Base-by-base conservation (phyloP, 768 basidiomycete species). In the Mycena filopes region DNA sequence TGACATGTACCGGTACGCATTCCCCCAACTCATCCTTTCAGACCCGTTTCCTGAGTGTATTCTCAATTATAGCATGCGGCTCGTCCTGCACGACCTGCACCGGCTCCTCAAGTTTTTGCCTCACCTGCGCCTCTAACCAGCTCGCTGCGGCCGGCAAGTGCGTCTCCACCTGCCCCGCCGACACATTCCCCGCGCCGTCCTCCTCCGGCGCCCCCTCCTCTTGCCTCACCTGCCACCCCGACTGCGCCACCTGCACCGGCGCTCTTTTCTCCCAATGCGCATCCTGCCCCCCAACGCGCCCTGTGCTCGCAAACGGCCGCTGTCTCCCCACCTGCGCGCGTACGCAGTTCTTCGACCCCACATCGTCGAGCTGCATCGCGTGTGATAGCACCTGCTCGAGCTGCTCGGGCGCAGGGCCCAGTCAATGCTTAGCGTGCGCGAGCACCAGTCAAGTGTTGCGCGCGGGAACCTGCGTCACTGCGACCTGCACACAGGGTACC, bases 221-320 rank as follows among this genome's bases (percentile, higher is more conserved):
- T 18, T 96, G 94, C 77, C 74, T 88, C 51, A 67, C 86, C 10
- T 96, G 94, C 76, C 92, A 95, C 69, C 87, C 92, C 0, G 94
- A 95, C 75, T 96, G 94, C 69, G 83, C 85, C 15, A 87, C 89
- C 13, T 96, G 94, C 76, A 85, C 87, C 15, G 92, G 92, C 10
- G 77, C 83, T 48, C 81, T 85, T 0, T 93, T 93, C 78, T 90
- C 85, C 70, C 89, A 95, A 74, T 96, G 94, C 78, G 80, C 86
- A 2, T 84, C 87, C 48, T 95, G 93, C 72, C 83, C 87, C 21
- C 71, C 88, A 25, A 78, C 81, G 20, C 85, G 89, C 1, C 93
- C 93, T 1, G 91, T 93, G n/a, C 85, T 89, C 21, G 82, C 83
- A 11, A 88, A 84, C 63, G 92, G 92, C 11, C 87, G 93, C 60